phyloP scores from a whole-genome alignment of 306 rosid species.

The Pyrus communis region DNA sequence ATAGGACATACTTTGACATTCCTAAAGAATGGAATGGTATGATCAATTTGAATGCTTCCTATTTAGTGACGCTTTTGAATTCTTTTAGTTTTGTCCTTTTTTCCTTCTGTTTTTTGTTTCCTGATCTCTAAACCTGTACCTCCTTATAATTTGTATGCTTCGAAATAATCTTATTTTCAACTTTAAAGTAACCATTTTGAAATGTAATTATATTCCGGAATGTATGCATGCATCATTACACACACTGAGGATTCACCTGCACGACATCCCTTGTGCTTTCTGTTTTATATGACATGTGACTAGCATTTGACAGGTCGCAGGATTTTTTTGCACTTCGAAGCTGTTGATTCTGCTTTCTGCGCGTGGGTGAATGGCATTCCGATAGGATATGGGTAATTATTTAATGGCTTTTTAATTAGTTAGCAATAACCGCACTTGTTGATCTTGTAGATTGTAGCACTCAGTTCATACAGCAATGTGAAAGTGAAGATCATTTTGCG shows the following conservation, averaged over 20 bases:
- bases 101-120: background rate
- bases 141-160: background rate
- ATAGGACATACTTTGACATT: slow-evolving; percentile 57
- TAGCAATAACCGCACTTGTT: background rate
- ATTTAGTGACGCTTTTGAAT: background rate
- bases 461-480: background rate
- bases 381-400: slow-evolving; percentile 73
- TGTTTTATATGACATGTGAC: slow-evolving; percentile 10
- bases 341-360: slow-evolving; percentile 93
- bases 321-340: slow-evolving; percentile 89
- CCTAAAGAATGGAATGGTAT: slow-evolving; percentile 91
- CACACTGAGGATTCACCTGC: background rate
- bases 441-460: background rate
- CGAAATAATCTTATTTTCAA: background rate
- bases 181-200: background rate
- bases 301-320: slow-evolving; percentile 66
- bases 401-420: background rate
- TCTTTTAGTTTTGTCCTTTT: background rate
- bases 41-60: slow-evolving; percentile 10
- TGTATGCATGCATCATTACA: background rate
- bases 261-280: background rate
- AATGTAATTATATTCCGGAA: background rate
- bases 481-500: background rate
- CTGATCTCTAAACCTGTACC: background rate
- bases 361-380: slow-evolving; percentile 87